Percentiles rank a stretch among this genome's conserved stretches.
Evolutionary conservation across 1,284 basidiomycete genomes (phyloP).

Genomic region (Cutaneotrichosporon sp.): DNA sequence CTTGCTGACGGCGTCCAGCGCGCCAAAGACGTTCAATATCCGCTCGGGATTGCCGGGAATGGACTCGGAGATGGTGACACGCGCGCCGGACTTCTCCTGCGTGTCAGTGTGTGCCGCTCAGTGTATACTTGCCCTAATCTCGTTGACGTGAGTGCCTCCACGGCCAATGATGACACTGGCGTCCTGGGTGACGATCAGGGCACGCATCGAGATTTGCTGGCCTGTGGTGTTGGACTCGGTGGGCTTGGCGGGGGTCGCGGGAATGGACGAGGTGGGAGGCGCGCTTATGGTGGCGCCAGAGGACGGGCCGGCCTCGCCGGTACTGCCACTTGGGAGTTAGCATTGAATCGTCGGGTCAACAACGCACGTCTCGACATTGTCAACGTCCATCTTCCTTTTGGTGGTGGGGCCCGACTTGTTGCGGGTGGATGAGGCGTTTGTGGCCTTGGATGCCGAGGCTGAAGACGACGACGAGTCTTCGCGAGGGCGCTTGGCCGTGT

Average conservation of each 20-base stretch:
- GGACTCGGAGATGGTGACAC: slow-evolving; percentile 91
- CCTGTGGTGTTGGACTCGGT: slow-evolving; percentile 28
- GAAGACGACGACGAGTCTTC: slow-evolving; percentile 20
- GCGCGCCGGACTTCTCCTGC: slow-evolving; percentile 85
- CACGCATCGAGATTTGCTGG: slow-evolving; percentile 76
- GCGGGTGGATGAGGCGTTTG: neutral
- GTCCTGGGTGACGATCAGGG: slow-evolving; percentile 97
- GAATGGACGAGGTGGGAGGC: slow-evolving; percentile 25
- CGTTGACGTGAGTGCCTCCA: slow-evolving; percentile 92
- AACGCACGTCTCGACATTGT: slow-evolving; percentile 38
- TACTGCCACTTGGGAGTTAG: neutral
- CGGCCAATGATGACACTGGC: slow-evolving; percentile 99
- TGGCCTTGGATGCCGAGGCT: slow-evolving; percentile 6
- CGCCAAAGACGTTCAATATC: slow-evolving; percentile 92
- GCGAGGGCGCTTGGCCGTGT: slow-evolving; percentile 26
- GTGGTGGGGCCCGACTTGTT: slow-evolving; percentile 7
- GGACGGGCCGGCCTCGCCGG: slow-evolving; percentile 31
- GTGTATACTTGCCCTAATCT: slow-evolving; percentile 61
- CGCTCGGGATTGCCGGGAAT: slow-evolving; percentile 97
- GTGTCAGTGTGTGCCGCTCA: neutral
- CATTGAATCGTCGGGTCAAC: neutral
- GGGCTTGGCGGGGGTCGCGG: slow-evolving; percentile 34
- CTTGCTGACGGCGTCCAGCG: slow-evolving; percentile 98
- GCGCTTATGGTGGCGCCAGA: slow-evolving; percentile 20
- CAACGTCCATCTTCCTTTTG: slow-evolving; percentile 40